A percentile compares a stretch with the other conserved stretches of the same genome.
Evolutionary conservation across 1,139 yeast species (phyloP).

Genomic region (Candida albicans): DNA sequence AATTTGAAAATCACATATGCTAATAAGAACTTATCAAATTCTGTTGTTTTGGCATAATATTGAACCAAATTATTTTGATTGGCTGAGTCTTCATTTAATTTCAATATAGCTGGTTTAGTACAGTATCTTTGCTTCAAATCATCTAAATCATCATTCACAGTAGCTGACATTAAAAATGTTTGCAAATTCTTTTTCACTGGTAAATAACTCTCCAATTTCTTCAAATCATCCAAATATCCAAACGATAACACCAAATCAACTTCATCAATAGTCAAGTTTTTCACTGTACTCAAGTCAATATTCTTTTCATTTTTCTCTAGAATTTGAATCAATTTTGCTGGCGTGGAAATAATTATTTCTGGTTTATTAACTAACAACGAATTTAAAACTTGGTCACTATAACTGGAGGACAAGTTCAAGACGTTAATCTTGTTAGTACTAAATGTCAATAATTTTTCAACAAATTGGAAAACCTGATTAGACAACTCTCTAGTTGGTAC

Average conservation of each 20-base stretch:
- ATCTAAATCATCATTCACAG: conserved; percentile 83
- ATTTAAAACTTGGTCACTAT: conserved; percentile 69
- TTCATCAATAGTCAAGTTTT: conserved; percentile 86
- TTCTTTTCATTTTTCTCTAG: conserved; percentile 49
- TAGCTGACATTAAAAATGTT: conserved; percentile 95
- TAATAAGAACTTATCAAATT: conserved; percentile 86
- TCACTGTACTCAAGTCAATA: conserved; percentile 53
- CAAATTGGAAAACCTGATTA: conserved; percentile 73
- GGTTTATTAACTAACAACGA: conserved; percentile 75
- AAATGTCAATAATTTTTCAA: conserved; percentile 66
- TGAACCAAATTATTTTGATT: conserved; percentile 68
- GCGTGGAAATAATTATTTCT: conserved; percentile 83
- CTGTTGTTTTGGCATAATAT: conserved; percentile 82
- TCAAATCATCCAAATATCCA: conserved; percentile 87
- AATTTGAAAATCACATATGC: conserved; percentile 91
- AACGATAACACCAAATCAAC: conserved; percentile 89
- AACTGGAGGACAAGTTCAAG: conserved; percentile 73
- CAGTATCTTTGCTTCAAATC: conserved; percentile 76
- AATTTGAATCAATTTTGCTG: conserved; percentile 69
- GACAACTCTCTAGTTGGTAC: conserved; percentile 89
- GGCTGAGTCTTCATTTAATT: conserved; percentile 65
- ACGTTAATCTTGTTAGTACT: conserved; percentile 66
- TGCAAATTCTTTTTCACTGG: conserved; percentile 79
- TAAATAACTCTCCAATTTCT: conserved; percentile 58
- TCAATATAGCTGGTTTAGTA: conserved; percentile 80